These are phyloP conservation scores for Boletus rubescentipes DNA, from an alignment of 768 basidiomycete species.

Conservation along the genomic window DNA sequence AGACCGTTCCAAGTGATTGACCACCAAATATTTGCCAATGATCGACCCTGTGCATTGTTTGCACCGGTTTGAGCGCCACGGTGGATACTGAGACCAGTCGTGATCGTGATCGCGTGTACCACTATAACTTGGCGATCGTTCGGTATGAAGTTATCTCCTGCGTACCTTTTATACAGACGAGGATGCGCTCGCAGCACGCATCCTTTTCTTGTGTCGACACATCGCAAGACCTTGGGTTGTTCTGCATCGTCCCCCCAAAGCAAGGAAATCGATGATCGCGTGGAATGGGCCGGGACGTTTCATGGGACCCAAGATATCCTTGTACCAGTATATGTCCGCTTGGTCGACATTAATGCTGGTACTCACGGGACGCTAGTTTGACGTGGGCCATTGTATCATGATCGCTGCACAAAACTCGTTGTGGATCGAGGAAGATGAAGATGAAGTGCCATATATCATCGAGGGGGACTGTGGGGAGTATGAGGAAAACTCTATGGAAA, in stretches of 20 bases:
- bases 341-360: too few species aligned
- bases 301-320: neutral
- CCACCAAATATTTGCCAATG: neutral
- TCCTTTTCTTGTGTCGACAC: constrained; percentile 13
- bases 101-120: constrained; percentile 4
- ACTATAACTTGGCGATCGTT: constrained; percentile 3
- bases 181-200: neutral
- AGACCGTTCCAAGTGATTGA: constrained; percentile 1
- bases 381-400: constrained; percentile 21
- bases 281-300: constrained; percentile 2
- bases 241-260: constrained; percentile 10
- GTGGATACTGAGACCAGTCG: neutral
- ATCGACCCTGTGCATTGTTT: constrained; percentile 1
- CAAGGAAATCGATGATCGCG: neutral
- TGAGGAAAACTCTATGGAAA: neutral
- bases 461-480: neutral
- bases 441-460: neutral
- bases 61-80: neutral
- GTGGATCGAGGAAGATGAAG: neutral
- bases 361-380: constrained; percentile 10
- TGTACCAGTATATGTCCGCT: constrained; percentile 10
- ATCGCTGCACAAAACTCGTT: neutral
- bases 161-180: constrained; percentile 5
- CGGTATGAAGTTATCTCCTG: constrained; percentile 6
- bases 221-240: constrained; percentile 13